Evolutionary conservation across 805 yeast genomes (phyloP), one percentile per base, ranked within the genome.

Genomic region (Jamesozyma spencerorum): DNA sequence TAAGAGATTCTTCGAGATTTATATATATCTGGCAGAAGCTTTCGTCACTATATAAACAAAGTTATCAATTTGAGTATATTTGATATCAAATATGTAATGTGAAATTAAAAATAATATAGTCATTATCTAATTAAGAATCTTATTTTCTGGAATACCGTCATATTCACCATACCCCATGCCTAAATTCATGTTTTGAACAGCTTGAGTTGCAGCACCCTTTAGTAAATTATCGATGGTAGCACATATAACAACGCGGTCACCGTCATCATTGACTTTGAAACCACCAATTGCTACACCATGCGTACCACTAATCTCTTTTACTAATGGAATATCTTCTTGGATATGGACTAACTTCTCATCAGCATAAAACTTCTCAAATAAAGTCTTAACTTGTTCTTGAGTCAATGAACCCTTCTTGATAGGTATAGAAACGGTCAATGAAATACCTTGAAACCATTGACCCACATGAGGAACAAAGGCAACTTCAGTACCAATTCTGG

Each of bases 191-290:
- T 92, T 92, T 66, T 92, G 99, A 62, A 92, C 64, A 68, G 97
- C 90, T 68, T 92, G 99, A 14, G 99, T 92, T 35, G 97, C 94
- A 34, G 99, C 99, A 50, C 99, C 99, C 70, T 92, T 92, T 58
- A 92, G 74, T 58, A 92, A 71, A 63, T 92, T 92, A 60, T 92
- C 99, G 53, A 92, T 90, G 4, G 97, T 87, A 18, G 96, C 95
- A 40, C 90, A 92, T 40, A 92, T 71, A 18, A 92, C 97, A 18
- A 87, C 94, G 62, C 99, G 79, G 66, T 86, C 81, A 58, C 83
- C 85, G 41, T 79, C 78, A 18, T 88, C 77, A 60, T 84, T 88
- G 36, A 94, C 94, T 18, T 94, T 95, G 60, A 92, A 94, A 0
- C 95, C 98, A 45, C 99, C 98, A 48, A 92, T 75, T 20, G 83